Evolutionary conservation across 2,329 filamentous ascomycete species (phyloP).

Genomic region (Pseudofabraea citricarpa): DNA sequence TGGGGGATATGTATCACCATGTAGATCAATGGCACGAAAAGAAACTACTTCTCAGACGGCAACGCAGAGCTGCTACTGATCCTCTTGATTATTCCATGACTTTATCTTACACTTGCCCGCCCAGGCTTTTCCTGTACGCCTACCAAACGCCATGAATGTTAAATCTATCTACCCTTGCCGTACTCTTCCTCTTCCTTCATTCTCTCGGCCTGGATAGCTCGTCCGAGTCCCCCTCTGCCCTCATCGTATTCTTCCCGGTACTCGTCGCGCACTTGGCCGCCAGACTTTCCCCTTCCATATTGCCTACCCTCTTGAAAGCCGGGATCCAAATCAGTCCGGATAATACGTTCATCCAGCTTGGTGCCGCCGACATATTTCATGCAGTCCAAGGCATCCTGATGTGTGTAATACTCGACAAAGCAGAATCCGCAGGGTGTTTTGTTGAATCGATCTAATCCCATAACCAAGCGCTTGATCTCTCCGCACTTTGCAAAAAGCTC

Average conservation of each 20-base stretch:
- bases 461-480: conserved; percentile 95
- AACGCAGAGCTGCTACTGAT: too few species aligned
- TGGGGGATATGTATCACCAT: conserved; percentile 16
- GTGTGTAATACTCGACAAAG: conserved; percentile 98
- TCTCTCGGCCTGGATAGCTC: conserved; percentile 65
- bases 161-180: conserved; percentile 45
- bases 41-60: too few species aligned
- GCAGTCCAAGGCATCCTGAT: conserved; percentile 94
- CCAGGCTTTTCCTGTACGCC: conserved; percentile 21
- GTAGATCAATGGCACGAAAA: conserved; percentile 18
- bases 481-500: conserved; percentile 95
- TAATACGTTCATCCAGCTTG: conserved; percentile 95
- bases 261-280: conserved; percentile 95
- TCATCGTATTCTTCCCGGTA: conserved; percentile 97
- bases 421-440: conserved; percentile 99
- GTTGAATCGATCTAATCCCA: conserved; percentile 94
- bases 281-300: conserved; percentile 92
- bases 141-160: conserved; percentile 1
- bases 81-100: too few species aligned
- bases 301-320: conserved; percentile 95
- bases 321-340: conserved; percentile 90
- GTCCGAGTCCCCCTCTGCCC: conserved; percentile 82
- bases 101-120: conserved; percentile 8
- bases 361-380: conserved; percentile 98
- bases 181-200: conserved; percentile 55